Conservation (phyloP, 331 rosid species). For the Malus hybrid region DNA sequence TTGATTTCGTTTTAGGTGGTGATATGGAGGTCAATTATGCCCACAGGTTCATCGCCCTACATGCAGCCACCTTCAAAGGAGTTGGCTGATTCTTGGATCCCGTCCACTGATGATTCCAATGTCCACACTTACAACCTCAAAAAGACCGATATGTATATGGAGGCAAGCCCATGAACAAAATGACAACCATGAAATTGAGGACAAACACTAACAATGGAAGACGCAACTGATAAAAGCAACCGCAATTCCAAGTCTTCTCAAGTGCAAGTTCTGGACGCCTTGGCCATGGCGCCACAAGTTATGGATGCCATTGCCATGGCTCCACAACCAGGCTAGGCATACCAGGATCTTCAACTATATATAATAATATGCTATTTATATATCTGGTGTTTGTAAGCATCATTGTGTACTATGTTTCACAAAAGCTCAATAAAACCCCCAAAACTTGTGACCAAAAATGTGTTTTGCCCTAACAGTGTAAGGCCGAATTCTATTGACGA, state of each 20-base stretch:
- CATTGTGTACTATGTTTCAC: not conserved
- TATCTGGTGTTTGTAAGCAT: not conserved
- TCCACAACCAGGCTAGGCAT: slow-evolving; percentile 5
- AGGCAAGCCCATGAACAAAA: not conserved
- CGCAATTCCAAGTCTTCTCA: not conserved
- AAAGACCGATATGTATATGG: not conserved
- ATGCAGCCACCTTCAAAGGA: no score
- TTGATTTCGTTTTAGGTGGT: no score
- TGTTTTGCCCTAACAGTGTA: no score
- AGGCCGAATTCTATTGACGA: no score
- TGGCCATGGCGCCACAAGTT: not conserved
- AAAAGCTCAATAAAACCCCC: no score
- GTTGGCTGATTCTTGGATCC: no score
- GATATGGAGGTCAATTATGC: no score
- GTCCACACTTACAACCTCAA: not conserved
- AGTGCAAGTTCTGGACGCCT: no score
- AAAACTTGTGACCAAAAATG: no score
- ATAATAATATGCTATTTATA: not conserved
- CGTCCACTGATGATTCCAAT: not conserved
- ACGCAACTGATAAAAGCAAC: not conserved
- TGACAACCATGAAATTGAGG: not conserved
- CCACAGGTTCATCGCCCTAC: no score
- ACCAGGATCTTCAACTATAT: not conserved
- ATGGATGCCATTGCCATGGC: not conserved
- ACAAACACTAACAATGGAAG: not conserved